Percentiles rank a stretch among this genome's conserved stretches.
These are phyloP conservation scores for Xylaria sp. DNA, from an alignment of 2,329 filamentous ascomycete genomes.

Conservation along the genomic window DNA sequence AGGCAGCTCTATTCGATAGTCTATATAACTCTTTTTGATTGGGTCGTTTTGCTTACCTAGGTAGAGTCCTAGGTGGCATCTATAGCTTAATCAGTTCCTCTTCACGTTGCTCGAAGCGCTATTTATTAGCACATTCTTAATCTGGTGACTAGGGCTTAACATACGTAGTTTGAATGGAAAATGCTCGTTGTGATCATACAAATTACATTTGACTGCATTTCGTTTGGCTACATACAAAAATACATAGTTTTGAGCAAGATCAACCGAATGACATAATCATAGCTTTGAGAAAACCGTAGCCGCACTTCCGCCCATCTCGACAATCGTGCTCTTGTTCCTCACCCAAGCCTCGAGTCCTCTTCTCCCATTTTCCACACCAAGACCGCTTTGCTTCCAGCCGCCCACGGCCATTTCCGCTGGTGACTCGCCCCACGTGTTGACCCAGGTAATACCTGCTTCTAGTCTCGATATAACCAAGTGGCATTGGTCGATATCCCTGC, in stretches of 20 bases:
- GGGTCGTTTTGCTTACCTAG: no score
- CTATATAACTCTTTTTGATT: no score
- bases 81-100: no score
- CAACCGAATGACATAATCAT: conserved; percentile 51
- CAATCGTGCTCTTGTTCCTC: conserved; percentile 86
- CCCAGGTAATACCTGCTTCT: conserved; percentile 89
- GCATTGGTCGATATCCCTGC: conserved; percentile 77
- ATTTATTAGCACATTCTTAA: neutral
- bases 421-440: conserved; percentile 93
- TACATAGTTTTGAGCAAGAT: neutral
- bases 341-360: conserved; percentile 85
- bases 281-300: conserved; percentile 80
- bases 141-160: neutral
- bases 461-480: conserved; percentile 77
- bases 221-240: neutral
- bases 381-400: conserved; percentile 90
- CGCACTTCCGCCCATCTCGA: conserved; percentile 80
- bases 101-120: neutral
- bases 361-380: conserved; percentile 87
- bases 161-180: neutral
- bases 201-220: neutral
- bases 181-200: neutral
- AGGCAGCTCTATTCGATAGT: no score
- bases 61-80: no score
- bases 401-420: conserved; percentile 93